These are phyloP conservation scores for Phycomyces nitens DNA, from an alignment of 192 early-diverging fungal genomes.

Conservation along the genomic window DNA sequence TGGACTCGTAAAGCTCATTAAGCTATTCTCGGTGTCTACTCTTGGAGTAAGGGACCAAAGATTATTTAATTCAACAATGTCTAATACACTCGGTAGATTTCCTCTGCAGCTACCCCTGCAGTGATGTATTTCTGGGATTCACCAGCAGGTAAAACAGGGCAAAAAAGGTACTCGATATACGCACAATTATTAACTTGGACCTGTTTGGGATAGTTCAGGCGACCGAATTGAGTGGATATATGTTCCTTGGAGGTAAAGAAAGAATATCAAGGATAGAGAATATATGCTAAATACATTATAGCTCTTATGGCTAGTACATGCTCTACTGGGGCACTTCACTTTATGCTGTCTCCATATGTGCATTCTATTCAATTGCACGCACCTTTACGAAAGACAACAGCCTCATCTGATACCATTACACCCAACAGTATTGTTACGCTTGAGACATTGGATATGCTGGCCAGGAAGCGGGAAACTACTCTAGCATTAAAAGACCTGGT, in stretches of 20 bases:
- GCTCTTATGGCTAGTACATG: constrained; percentile 30
- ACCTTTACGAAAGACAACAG: neutral
- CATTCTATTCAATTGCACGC: constrained; percentile 26
- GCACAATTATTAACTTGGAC: neutral
- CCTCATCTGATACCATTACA: constrained; percentile 11
- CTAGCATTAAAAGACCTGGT: constrained; percentile 21
- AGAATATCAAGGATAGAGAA: constrained; percentile 1
- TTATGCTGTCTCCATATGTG: constrained; percentile 34
- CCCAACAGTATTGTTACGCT: constrained; percentile 30
- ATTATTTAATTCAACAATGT: neutral
- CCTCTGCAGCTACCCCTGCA: constrained; percentile 27
- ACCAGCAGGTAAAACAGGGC: constrained; percentile 31
- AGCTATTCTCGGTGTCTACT: constrained; percentile 32
- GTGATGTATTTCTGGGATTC: constrained; percentile 34
- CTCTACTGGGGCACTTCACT: constrained; percentile 33
- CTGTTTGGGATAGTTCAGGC: constrained; percentile 26
- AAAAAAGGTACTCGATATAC: too few relatives aligned
- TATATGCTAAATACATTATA: constrained; percentile 27
- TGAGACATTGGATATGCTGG: constrained; percentile 30
- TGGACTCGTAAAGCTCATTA: constrained; percentile 21
- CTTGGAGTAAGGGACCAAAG: constrained; percentile 23
- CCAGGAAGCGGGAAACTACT: constrained; percentile 18
- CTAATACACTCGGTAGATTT: constrained; percentile 12
- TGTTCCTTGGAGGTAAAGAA: constrained; percentile 34
- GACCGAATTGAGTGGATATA: constrained; percentile 23